Percentiles rank a stretch among this genome's conserved stretches.
These are phyloP conservation scores for Oxyria digyna DNA, from an alignment of 148 eudicot genomes.

Conservation along the genomic window DNA sequence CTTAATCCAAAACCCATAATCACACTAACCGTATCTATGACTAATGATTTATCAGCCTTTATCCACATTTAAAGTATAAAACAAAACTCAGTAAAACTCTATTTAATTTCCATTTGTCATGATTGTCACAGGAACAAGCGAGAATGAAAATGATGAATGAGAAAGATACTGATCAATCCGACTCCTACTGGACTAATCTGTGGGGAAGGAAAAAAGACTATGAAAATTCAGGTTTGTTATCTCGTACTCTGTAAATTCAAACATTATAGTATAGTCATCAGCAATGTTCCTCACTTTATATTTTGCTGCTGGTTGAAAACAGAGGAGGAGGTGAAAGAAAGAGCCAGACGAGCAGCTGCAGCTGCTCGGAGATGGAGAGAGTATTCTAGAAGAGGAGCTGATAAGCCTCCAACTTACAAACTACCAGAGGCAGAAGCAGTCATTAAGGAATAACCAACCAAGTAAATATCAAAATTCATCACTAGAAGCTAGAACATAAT, in stretches of 20 bases:
- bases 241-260: no score
- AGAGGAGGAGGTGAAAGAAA: constrained; percentile 80
- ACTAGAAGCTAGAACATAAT: neutral
- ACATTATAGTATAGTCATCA: no score
- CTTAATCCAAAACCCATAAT: neutral
- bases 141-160: constrained; percentile 66
- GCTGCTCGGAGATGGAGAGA: constrained; percentile 97
- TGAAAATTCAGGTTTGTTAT: constrained; percentile 39
- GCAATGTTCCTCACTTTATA: neutral
- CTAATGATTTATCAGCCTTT: no score
- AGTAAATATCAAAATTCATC: constrained; percentile 5
- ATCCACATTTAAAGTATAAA: no score
- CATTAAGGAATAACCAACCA: constrained; percentile 36
- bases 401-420: constrained; percentile 65
- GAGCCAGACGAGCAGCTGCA: constrained; percentile 78
- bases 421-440: constrained; percentile 77
- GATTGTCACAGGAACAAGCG: constrained; percentile 56
- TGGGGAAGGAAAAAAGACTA: constrained; percentile 64
- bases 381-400: constrained; percentile 75
- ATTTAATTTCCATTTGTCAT: neutral
- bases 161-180: constrained; percentile 34
- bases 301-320: constrained; percentile 10
- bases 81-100: no score
- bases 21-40: neutral
- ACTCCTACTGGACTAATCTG: constrained; percentile 53